A percentile compares a stretch with the other conserved stretches of the same genome.
Conservation (phyloP, 1,284 basidiomycete species). For the Sanghuangporus sanghuang region DNA sequence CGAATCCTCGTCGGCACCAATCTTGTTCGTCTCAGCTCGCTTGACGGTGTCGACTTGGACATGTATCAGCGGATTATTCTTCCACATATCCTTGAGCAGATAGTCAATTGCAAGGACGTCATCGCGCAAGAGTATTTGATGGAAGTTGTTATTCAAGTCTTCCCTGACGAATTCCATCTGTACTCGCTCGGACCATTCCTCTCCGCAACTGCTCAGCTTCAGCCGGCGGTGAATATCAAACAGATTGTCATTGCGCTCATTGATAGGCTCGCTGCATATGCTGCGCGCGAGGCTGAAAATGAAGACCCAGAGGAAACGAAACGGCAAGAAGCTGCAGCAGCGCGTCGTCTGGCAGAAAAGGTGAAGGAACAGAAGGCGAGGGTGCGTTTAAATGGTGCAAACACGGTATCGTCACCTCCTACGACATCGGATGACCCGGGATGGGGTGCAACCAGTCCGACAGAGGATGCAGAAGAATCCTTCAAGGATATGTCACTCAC, state of each 20-base stretch:
- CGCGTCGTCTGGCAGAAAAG: slow-evolving; percentile 77
- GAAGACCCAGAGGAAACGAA: slow-evolving; percentile 92
- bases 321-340: slow-evolving; percentile 86
- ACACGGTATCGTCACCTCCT: slow-evolving; percentile 19
- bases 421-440: slow-evolving; percentile 16
- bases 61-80: slow-evolving; percentile 84
- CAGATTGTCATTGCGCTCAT: slow-evolving; percentile 94
- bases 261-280: slow-evolving; percentile 91
- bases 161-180: slow-evolving; percentile 94
- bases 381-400: slow-evolving; percentile 45
- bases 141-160: slow-evolving; percentile 98
- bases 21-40: slow-evolving; percentile 86
- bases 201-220: slow-evolving; percentile 87
- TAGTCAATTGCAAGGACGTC: slow-evolving; percentile 94
- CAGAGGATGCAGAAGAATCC: slow-evolving; percentile 29
- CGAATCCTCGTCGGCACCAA: slow-evolving; percentile 95
- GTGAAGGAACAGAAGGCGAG: slow-evolving; percentile 70
- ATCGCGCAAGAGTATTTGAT: slow-evolving; percentile 97
- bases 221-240: slow-evolving; percentile 96
- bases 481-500: slow-evolving; percentile 26
- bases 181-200: slow-evolving; percentile 91
- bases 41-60: slow-evolving; percentile 90
- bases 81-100: slow-evolving; percentile 88
- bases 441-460: slow-evolving; percentile 20
- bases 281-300: slow-evolving; percentile 88